A percentile compares a stretch with the other conserved stretches of the same genome.
phyloP scores from a whole-genome alignment of 805 yeast genomes.

The Lipomyces spencermartinsiae region DNA sequence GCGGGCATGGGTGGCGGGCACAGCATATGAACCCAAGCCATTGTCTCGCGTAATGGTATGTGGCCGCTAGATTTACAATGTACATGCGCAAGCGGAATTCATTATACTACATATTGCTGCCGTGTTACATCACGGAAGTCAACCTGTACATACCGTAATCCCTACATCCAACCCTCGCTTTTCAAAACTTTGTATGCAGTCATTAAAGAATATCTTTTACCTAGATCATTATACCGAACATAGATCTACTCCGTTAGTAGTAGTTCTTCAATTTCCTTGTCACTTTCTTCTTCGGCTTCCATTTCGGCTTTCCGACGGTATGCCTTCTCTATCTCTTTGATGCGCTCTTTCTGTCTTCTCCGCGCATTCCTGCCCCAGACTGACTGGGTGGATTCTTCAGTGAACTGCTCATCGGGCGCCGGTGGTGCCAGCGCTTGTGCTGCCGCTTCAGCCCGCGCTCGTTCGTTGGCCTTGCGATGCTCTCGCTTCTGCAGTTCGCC shows the following conservation, averaged over 20 bases:
- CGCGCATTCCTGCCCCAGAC: constrained; percentile 42
- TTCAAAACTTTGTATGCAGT: not conserved
- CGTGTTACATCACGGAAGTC: not conserved
- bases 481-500: constrained; percentile 33
- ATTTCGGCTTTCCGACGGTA: constrained; percentile 35
- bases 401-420: constrained; percentile 30
- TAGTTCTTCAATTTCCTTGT: constrained; percentile 31
- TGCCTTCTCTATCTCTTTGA: constrained; percentile 39
- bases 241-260: constrained; percentile 4
- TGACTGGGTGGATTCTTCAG: constrained; percentile 19
- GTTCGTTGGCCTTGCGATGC: constrained; percentile 25
- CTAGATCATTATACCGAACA: not conserved
- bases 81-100: not conserved
- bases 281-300: constrained; percentile 39
- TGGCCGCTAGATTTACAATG: not conserved
- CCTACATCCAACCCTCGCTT: not conserved
- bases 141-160: constrained; percentile 1
- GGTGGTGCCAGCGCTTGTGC: constrained; percentile 28
- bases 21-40: not conserved
- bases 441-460: constrained; percentile 21
- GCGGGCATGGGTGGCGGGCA: not conserved
- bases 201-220: not conserved
- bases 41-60: not conserved
- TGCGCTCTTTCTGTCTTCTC: constrained; percentile 36
- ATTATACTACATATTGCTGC: constrained; percentile 8